Evolutionary conservation across 2,329 filamentous ascomycete genomes (phyloP).

Genomic region (Diaporthe sp.): DNA sequence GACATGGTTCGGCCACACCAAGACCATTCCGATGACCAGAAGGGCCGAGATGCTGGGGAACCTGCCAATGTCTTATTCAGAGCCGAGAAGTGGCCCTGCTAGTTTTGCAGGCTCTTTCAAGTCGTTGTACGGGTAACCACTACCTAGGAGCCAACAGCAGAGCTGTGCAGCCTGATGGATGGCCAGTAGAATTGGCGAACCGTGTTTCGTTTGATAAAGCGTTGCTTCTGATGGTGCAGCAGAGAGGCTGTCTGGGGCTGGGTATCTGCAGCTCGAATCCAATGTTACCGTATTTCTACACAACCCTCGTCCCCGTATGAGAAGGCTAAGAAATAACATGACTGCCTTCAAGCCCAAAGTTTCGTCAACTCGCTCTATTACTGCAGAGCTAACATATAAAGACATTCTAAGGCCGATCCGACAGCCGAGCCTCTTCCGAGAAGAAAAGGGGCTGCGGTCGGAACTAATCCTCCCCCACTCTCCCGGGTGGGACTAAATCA

Average conservation of each 20-base stretch:
- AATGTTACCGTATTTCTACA: too few species aligned
- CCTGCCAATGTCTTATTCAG: background rate
- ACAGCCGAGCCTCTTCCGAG: slow-evolving; percentile 22
- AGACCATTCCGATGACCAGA: background rate
- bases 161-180: background rate
- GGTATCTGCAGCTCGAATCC: too few species aligned
- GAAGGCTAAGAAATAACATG: too few species aligned
- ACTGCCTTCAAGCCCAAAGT: too few species aligned
- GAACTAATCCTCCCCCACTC: slow-evolving; percentile 10
- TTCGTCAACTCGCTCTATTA: too few species aligned
- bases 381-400: too few species aligned
- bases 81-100: background rate
- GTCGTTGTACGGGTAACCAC: background rate
- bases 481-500: slow-evolving; percentile 7
- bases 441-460: slow-evolving; percentile 13
- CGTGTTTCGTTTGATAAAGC: background rate
- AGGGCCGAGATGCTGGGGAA: background rate
- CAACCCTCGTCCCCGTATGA: too few species aligned
- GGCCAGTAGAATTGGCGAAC: background rate
- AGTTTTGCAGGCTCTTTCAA: background rate
- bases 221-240: background rate
- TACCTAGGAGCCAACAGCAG: background rate
- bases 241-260: background rate
- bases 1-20: background rate
- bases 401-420: background rate